phyloP scores from a whole-genome alignment of 306 rosid genomes.

The Cucurbita argyrosperma region DNA sequence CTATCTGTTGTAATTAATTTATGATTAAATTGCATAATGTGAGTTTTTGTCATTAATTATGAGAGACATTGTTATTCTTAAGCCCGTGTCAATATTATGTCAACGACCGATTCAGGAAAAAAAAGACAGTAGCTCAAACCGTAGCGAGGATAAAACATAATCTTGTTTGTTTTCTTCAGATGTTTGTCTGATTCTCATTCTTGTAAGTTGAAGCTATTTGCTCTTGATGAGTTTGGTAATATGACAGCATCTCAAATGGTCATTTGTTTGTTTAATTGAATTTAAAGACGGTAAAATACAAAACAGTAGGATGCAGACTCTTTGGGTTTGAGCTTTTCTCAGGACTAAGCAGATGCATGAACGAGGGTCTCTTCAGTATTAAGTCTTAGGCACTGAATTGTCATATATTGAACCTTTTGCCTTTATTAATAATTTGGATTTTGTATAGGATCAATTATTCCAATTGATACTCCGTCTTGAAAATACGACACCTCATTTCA shows the following conservation, averaged over 20 bases:
- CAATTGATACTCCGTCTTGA: constrained; percentile 89
- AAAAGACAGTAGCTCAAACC: neutral
- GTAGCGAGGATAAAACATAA: neutral
- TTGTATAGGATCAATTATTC: constrained; percentile 74
- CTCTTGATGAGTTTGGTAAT: neutral
- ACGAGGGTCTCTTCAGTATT: neutral
- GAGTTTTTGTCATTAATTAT: neutral
- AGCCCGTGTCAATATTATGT: neutral
- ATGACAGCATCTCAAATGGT: neutral
- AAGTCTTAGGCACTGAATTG: neutral
- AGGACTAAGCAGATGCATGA: neutral
- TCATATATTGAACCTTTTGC: constrained; percentile 5
- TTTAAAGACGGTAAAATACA: neutral
- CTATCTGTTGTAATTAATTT: neutral
- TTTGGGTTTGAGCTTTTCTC: neutral
- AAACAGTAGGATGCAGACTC: neutral
- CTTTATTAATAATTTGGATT: constrained; percentile 12
- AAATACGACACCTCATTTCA: constrained; percentile 94
- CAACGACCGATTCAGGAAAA: neutral
- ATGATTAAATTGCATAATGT: neutral
- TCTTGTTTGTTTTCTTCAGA: neutral
- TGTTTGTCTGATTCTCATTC: neutral
- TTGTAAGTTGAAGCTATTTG: neutral
- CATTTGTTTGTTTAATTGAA: neutral
- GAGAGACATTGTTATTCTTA: neutral